phyloP scores from a whole-genome alignment of 2,329 filamentous ascomycete species.

The Boeremia exigua region DNA sequence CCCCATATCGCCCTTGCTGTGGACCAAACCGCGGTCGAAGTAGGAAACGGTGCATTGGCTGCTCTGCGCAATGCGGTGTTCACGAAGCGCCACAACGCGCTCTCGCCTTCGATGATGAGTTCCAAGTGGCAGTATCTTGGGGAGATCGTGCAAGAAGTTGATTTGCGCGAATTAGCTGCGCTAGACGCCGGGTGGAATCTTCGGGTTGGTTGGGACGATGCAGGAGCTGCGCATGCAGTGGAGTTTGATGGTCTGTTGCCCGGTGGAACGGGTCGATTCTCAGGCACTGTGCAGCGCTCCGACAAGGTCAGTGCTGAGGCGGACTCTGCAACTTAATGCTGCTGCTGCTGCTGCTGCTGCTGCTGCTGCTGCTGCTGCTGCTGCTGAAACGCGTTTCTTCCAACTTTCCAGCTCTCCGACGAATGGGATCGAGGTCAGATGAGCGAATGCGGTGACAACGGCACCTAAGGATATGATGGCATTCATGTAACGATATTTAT shows the following conservation, averaged over 20 bases:
- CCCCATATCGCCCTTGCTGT: conserved; percentile 25
- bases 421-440: too few relatives aligned
- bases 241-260: conserved; percentile 50
- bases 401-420: too few relatives aligned
- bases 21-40: conserved; percentile 45
- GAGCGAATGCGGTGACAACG: too few relatives aligned
- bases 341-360: background rate
- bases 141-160: conserved; percentile 49
- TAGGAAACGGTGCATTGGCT: conserved; percentile 12
- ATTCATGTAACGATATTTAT: too few relatives aligned
- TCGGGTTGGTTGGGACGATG: conserved; percentile 40
- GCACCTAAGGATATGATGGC: too few relatives aligned
- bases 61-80: conserved; percentile 30
- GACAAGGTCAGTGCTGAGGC: conserved; percentile 24
- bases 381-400: background rate
- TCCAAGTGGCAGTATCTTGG: conserved; percentile 46
- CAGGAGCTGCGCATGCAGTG: conserved; percentile 43
- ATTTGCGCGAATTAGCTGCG: conserved; percentile 38
- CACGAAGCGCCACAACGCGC: conserved; percentile 34
- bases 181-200: conserved; percentile 44
- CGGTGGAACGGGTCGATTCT: conserved; percentile 53
- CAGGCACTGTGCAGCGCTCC: conserved; percentile 32
- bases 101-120: conserved; percentile 48
- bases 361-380: too few relatives aligned
- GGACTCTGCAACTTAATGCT: conserved; percentile 25